Base-by-base conservation (phyloP, 108 stramenopile species). In the Parietichytrium sp. region DNA sequence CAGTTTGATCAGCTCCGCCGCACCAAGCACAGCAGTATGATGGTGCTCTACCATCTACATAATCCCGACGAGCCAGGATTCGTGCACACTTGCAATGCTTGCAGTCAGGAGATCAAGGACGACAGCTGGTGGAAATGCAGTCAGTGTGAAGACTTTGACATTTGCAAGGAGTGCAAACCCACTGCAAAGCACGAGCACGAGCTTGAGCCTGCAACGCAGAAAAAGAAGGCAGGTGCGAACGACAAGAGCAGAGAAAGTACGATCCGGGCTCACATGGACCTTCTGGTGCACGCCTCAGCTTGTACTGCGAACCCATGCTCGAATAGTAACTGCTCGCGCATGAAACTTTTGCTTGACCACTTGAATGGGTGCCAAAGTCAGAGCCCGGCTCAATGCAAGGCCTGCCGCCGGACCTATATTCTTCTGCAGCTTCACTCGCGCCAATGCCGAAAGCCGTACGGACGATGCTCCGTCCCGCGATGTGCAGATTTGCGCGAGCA, bases 1-100 rank as follows among this genome's bases (percentile, higher is more conserved):
- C 98, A 99, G 86, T 98, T 96, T 83, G 97, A 99, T 83, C 88
- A 92, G 81, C 91, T 99, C 52, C 90, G 98, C 29, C 84, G 97
- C 72, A 97, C 96, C 16, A 99, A 99, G 91, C 97, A 99, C 83
- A 93, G 96, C 45, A 94, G 93, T 1, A 96, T 97, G 97, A 97
- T 99, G 98, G 94, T 97, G 4, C 82, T 99, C 78, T 98, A 97
- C 93, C 98, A 99, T 88, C 81, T 97, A 55, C 95, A 95, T 87
- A 96, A 97, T 83, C 88, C 95, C 20, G 95, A 96, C 85, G 95
- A 93, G 50, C 95, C 96, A 12, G 94, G 95, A 82, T 98, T 98
- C 89, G 94, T 98, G 10, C 93, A 93, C 83, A 92, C 92, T 52
- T 97, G 95, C 80, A 91, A 93, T n/a, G 87, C 91, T 26, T 95